phyloP scores from a whole-genome alignment of 129 eudicot genomes.

The Chrysanthemum lavandulifolium region DNA sequence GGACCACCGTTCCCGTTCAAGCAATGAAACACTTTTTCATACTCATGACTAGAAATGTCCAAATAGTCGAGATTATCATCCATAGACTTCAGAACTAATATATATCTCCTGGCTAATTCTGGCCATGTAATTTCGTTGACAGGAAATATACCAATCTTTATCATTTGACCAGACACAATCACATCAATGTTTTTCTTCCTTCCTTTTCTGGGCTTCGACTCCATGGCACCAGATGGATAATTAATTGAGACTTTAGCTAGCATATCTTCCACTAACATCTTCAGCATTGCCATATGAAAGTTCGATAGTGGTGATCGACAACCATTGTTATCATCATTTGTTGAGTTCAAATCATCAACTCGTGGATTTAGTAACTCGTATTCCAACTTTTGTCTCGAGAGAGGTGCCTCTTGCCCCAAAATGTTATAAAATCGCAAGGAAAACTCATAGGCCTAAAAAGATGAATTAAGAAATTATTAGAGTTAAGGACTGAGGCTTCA shows the following conservation, averaged over 20 bases:
- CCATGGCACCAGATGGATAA: constrained; percentile 61
- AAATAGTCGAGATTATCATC: constrained; percentile 64
- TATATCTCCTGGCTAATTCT: constrained; percentile 85
- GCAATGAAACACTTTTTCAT: constrained; percentile 72
- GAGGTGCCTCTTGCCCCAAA: constrained; percentile 54
- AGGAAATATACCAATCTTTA: constrained; percentile 60
- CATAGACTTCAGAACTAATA: constrained; percentile 61
- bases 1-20: constrained; percentile 88
- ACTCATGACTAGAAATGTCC: constrained; percentile 65
- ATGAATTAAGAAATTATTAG: constrained; percentile 24
- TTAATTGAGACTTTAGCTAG: constrained; percentile 49
- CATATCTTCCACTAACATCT: constrained; percentile 63
- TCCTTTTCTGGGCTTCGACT: constrained; percentile 59
- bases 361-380: constrained; percentile 71
- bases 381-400: constrained; percentile 65
- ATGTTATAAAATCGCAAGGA: constrained; percentile 66
- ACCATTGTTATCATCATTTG: constrained; percentile 12
- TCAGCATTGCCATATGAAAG: constrained; percentile 61
- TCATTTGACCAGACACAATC: constrained; percentile 41
- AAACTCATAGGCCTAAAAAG: constrained; percentile 72
- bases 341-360: constrained; percentile 37
- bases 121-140: constrained; percentile 92
- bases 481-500: neutral
- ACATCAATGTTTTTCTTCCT: constrained; percentile 68
- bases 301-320: constrained; percentile 44